phyloP scores from a whole-genome alignment of 1,284 basidiomycete genomes.

The Cryptococcus depauperatus region DNA sequence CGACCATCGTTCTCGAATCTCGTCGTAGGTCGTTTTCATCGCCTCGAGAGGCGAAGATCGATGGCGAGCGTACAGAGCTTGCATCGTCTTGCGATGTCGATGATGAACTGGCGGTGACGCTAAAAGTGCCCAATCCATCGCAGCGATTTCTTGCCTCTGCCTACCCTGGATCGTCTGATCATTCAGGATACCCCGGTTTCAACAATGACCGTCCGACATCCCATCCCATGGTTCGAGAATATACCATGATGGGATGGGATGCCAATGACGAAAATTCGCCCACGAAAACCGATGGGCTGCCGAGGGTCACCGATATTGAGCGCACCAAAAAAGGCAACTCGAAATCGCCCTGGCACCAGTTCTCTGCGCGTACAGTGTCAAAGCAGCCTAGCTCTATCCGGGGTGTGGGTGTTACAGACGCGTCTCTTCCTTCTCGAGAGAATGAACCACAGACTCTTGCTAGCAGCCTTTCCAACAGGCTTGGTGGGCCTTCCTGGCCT shows the following conservation, averaged over 20 bases:
- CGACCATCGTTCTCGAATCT: slow-evolving; percentile 7
- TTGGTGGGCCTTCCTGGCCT: slow-evolving; percentile 13
- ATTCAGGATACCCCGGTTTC: not conserved
- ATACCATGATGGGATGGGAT: slow-evolving; percentile 10
- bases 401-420: slow-evolving; percentile 7
- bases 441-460: slow-evolving; percentile 6
- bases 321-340: not conserved
- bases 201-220: not conserved
- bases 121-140: not conserved
- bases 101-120: slow-evolving; percentile 3
- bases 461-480: slow-evolving; percentile 16
- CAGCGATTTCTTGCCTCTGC: not conserved
- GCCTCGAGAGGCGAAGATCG: slow-evolving; percentile 7
- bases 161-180: not conserved
- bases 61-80: not conserved
- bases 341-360: not conserved
- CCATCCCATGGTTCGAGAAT: slow-evolving; percentile 11
- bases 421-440: slow-evolving; percentile 5
- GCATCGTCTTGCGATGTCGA: not conserved
- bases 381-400: slow-evolving; percentile 6
- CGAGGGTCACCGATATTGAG: not conserved
- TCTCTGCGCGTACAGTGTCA: slow-evolving; percentile 12
- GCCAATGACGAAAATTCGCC: not conserved
- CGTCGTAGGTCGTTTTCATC: slow-evolving; percentile 20
- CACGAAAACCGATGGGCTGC: not conserved